phyloP scores from a whole-genome alignment of 2,329 filamentous ascomycete genomes.

The Neodidymelliopsis sp. region DNA sequence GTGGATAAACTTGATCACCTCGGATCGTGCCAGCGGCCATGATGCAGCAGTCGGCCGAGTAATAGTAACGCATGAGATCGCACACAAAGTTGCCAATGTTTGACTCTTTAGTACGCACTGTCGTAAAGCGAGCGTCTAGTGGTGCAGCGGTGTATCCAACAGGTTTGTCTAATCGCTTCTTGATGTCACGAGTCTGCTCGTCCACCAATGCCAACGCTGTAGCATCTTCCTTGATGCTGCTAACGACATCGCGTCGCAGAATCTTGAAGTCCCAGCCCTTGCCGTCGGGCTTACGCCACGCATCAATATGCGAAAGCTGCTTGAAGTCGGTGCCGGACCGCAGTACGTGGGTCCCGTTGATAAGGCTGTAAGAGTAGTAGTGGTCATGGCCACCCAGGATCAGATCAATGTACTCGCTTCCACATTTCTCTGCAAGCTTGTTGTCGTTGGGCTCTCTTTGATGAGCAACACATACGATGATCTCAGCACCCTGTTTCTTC shows the following conservation, averaged over 20 bases:
- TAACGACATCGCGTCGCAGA: conserved; percentile 74
- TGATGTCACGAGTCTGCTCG: conserved; percentile 74
- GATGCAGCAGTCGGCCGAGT: conserved; percentile 74
- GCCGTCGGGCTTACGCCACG: conserved; percentile 63
- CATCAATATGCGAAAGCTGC: conserved; percentile 87
- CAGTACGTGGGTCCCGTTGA: conserved; percentile 84
- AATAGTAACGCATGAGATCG: conserved; percentile 87
- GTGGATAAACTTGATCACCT: conserved; percentile 81
- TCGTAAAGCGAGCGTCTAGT: conserved; percentile 85
- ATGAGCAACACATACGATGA: conserved; percentile 83
- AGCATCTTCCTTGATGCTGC: conserved; percentile 69
- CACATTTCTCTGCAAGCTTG: conserved; percentile 77
- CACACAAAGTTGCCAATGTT: conserved; percentile 92
- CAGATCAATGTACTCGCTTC: conserved; percentile 79
- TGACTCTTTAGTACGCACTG: conserved; percentile 77
- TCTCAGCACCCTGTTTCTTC: conserved; percentile 78
- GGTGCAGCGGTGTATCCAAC: conserved; percentile 81
- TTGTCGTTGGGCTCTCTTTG: conserved; percentile 89
- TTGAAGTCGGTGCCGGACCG: conserved; percentile 92
- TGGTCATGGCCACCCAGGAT: conserved; percentile 92
- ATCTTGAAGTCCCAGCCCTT: conserved; percentile 81
- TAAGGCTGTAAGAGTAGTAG: conserved; percentile 78
- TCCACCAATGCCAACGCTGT: conserved; percentile 69
- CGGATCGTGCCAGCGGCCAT: conserved; percentile 28
- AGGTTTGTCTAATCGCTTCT: conserved; percentile 79